These are phyloP conservation scores for Hyphodiscus sp. DNA, from an alignment of 2,329 filamentous ascomycete genomes.

Conservation along the genomic window DNA sequence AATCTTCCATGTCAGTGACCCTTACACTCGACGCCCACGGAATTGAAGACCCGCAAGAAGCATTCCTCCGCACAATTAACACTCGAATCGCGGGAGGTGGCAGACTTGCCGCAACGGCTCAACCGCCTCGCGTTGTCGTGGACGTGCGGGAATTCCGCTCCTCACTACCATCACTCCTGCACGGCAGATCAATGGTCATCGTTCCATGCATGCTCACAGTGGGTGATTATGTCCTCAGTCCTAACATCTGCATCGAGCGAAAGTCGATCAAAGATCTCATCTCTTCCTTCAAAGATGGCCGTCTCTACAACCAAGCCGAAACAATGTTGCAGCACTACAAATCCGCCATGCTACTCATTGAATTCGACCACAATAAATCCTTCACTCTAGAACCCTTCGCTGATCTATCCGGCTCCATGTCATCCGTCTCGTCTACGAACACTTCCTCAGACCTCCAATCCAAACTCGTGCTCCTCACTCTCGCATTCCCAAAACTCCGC, in stretches of 20 bases:
- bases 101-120: slow-evolving; percentile 71
- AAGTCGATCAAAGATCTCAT: slow-evolving; percentile 91
- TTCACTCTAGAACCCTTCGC: slow-evolving; percentile 86
- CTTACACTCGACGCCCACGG: slow-evolving; percentile 66
- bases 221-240: slow-evolving; percentile 90
- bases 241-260: slow-evolving; percentile 86
- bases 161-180: slow-evolving; percentile 81
- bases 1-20: slow-evolving; percentile 85
- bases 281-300: slow-evolving; percentile 83
- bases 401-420: slow-evolving; percentile 55
- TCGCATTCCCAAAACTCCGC: slow-evolving; percentile 82
- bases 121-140: slow-evolving; percentile 85
- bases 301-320: slow-evolving; percentile 86
- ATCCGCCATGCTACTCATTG: slow-evolving; percentile 83
- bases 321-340: slow-evolving; percentile 94
- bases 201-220: slow-evolving; percentile 95
- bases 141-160: slow-evolving; percentile 96
- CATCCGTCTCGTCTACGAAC: slow-evolving; percentile 54
- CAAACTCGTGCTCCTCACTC: slow-evolving; percentile 84
- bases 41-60: slow-evolving; percentile 76
- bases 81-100: slow-evolving; percentile 94
- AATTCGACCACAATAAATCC: slow-evolving; percentile 95
- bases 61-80: slow-evolving; percentile 90
- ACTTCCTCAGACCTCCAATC: slow-evolving; percentile 74
- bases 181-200: slow-evolving; percentile 80